These are phyloP conservation scores for Fraxinus baroniana DNA, from an alignment of 305 asterid species.

Conservation along the genomic window DNA sequence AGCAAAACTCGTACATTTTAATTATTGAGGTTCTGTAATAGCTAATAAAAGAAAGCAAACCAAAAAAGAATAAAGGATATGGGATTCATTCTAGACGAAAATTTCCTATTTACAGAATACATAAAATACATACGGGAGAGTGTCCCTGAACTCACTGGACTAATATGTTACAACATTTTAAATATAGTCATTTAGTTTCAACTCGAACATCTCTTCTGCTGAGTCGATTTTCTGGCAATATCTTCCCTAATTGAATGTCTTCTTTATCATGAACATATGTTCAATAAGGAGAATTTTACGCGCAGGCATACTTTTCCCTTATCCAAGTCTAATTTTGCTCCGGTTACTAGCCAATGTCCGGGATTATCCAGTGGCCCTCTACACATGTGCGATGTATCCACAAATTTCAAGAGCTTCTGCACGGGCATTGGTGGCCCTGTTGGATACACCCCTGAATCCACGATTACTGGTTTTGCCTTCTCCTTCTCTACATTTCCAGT, in stretches of 20 bases:
- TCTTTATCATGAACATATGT: conserved; percentile 19
- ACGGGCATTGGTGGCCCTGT: conserved; percentile 67
- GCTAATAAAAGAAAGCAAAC: not conserved
- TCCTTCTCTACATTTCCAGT: conserved; percentile 48
- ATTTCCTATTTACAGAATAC: not conserved
- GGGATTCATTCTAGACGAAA: not conserved
- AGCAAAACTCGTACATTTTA: not conserved
- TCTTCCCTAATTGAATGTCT: not conserved
- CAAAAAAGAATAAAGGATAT: not conserved
- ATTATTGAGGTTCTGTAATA: not conserved
- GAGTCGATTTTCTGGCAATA: not conserved
- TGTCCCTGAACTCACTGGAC: not conserved
- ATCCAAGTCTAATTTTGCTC: conserved; percentile 79
- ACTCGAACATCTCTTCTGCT: not conserved
- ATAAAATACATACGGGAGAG: not conserved
- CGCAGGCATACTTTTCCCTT: conserved; percentile 70
- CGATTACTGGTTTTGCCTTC: conserved; percentile 37
- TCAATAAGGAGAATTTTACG: conserved; percentile 77
- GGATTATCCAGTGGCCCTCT: conserved; percentile 84
- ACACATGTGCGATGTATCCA: conserved; percentile 63
- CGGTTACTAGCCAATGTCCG: conserved; percentile 91
- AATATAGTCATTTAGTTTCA: not conserved
- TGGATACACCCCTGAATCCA: conserved; percentile 80
- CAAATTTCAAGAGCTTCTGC: conserved; percentile 63
- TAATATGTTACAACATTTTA: not conserved